Evolutionary conservation across 345 rosid species (phyloP).

Genomic region (Chamaenerion angustifolium): DNA sequence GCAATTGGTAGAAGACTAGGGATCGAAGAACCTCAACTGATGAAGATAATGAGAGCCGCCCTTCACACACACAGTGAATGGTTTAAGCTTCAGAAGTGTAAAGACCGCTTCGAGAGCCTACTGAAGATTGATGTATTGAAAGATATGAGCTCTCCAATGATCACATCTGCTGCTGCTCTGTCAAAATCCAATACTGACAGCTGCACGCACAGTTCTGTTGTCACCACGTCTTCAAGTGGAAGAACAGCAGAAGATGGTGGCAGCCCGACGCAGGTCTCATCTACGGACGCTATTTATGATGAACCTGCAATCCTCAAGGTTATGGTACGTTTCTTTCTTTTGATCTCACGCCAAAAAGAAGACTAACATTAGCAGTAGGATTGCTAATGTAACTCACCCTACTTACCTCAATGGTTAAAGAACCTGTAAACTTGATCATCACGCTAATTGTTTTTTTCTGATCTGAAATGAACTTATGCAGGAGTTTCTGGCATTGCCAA

Average conservation of each 20-base stretch:
- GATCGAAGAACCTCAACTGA: slow-evolving; percentile 76
- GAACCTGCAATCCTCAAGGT: slow-evolving; percentile 90
- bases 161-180: slow-evolving; percentile 22
- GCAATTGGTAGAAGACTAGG: slow-evolving; percentile 71
- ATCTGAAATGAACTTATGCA: too few relatives aligned
- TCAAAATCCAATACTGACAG: slow-evolving; percentile 52
- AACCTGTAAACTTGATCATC: too few relatives aligned
- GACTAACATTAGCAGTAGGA: too few relatives aligned
- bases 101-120: slow-evolving; percentile 50
- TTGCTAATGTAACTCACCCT: too few relatives aligned
- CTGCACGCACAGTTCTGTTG: slow-evolving; percentile 62
- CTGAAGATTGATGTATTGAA: slow-evolving; percentile 58
- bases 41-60: slow-evolving; percentile 80
- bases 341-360: too few relatives aligned
- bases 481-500: slow-evolving; percentile 94
- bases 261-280: slow-evolving; percentile 58
- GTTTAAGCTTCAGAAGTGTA: slow-evolving; percentile 96
- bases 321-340: slow-evolving; percentile 67
- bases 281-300: slow-evolving; percentile 54
- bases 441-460: too few relatives aligned
- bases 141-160: slow-evolving; percentile 41
- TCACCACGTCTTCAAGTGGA: slow-evolving; percentile 49
- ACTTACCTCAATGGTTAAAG: too few relatives aligned
- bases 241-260: slow-evolving; percentile 66
- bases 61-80: slow-evolving; percentile 75